These are phyloP conservation scores for Hypomyces perniciosus DNA, from an alignment of 2,329 filamentous ascomycete genomes.

Conservation along the genomic window DNA sequence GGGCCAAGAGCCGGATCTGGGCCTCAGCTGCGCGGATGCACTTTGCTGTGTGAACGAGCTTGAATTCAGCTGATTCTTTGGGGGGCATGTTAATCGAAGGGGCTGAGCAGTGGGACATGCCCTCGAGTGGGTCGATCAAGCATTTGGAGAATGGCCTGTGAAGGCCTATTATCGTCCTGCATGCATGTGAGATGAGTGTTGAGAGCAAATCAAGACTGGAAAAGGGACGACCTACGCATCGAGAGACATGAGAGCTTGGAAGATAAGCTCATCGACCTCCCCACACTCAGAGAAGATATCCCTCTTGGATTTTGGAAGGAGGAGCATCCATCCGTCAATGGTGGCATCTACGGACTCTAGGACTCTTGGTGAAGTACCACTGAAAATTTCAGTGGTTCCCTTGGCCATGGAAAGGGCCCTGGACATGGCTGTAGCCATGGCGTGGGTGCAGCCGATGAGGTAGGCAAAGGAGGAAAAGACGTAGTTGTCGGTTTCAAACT, in stretches of 20 bases:
- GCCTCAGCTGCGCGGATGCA: constrained; percentile 32
- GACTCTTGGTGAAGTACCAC: constrained; percentile 19
- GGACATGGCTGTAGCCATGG: constrained; percentile 21
- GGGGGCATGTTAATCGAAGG: constrained; percentile 14
- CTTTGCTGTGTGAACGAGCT: constrained; percentile 34
- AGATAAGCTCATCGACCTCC: constrained; percentile 66
- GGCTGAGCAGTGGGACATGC: constrained; percentile 31
- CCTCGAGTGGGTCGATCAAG: constrained; percentile 31
- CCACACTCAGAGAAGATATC: constrained; percentile 27
- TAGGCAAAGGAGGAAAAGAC: constrained; percentile 62
- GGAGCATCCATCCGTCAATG: constrained; percentile 33
- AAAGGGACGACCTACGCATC: constrained; percentile 36
- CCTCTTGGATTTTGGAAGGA: constrained; percentile 28
- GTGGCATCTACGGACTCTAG: constrained; percentile 30
- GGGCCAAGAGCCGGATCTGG: constrained; percentile 32
- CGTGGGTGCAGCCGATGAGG: constrained; percentile 56
- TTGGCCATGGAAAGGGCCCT: constrained; percentile 16
- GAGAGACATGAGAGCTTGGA: constrained; percentile 71
- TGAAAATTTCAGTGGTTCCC: constrained; percentile 10
- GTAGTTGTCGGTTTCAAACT: constrained; percentile 48
- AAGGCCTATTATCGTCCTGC: constrained; percentile 26
- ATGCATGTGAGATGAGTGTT: neutral
- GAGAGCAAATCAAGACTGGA: neutral
- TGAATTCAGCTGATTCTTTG: constrained; percentile 16
- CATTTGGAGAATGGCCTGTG: constrained; percentile 36